These are phyloP conservation scores for Fistulifera solaris DNA, from an alignment of 108 stramenopile species.

Conservation along the genomic window DNA sequence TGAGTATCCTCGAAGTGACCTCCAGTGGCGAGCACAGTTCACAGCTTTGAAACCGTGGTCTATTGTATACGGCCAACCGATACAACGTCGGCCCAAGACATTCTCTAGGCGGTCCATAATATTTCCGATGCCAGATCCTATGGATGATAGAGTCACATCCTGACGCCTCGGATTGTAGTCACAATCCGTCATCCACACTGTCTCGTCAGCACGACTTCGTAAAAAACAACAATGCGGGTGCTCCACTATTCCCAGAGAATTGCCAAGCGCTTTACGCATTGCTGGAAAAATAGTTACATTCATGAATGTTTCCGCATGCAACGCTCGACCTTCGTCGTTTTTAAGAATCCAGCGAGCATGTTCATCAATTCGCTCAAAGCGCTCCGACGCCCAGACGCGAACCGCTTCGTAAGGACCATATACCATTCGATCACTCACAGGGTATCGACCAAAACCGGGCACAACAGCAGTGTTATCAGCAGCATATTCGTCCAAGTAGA, in stretches of 20 bases:
- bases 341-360: conserved; percentile 1
- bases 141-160: no score
- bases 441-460: conserved; percentile 17
- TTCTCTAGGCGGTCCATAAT: not conserved
- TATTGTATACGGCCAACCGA: no score
- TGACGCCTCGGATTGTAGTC: not conserved
- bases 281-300: conserved; percentile 18
- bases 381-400: conserved; percentile 42
- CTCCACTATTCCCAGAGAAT: not conserved
- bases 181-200: conserved; percentile 23
- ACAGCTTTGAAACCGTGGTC: no score
- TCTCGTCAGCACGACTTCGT: conserved; percentile 24
- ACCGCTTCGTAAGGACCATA: conserved; percentile 40
- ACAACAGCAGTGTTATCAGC: conserved; percentile 23
- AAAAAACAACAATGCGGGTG: conserved; percentile 26
- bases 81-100: not conserved
- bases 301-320: conserved; percentile 34
- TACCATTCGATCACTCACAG: conserved; percentile 45
- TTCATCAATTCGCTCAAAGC: conserved; percentile 33
- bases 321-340: conserved; percentile 16
- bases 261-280: conserved; percentile 11
- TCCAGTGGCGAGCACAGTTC: no score
- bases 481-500: conserved; percentile 12
- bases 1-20: no score
- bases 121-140: no score